Evolutionary conservation across 139 green algal species (phyloP), one percentile per base, ranked within the genome.

Genomic region (Ettlia oleoabundans): DNA sequence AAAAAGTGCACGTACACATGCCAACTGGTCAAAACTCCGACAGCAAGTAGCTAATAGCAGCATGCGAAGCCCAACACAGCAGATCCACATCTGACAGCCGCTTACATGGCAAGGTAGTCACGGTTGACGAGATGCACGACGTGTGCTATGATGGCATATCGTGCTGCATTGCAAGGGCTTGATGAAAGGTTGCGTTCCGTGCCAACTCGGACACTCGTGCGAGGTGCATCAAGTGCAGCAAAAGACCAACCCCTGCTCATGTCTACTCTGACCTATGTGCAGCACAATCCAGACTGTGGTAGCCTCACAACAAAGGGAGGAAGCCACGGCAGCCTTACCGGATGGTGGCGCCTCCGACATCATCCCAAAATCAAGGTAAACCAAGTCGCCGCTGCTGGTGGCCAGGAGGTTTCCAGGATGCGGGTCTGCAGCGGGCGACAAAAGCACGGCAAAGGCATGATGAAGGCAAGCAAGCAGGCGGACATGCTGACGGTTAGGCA

Each of bases 91-190:
- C 55, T 86, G 85, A 73, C 82, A 89, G 76, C 88, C 86, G 13
- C 47, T 24, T 72, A 84, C 86, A 88, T 89, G 42, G 82, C 86
- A 66, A 80, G 21, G 73, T 92, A 93, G 83, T 93, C 89, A 18
- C 93, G 77, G 89, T 99, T 99, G 66, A 99, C 96, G 33, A 99
- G 89, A 88, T 99, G 97, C 53, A 98, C 95, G 35, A 99, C 94
- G 82, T 98, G 96, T 0, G 89, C 89, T 64, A 99, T 99, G 91
- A 99, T 97, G 68, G 95, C 94, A 74, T 95, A 86, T 10, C 86
- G 40, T 21, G 67, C 40, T 75, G 67, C 67, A 58, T 24, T 9
- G 5, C 47, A 10, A 58, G 10, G 47, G 47, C 15, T 10, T 10
- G 6, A 26, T 26, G 41, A 7, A 6, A 26, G 68, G n/a, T n/a